Base-by-base conservation (phyloP, 768 basidiomycete species). In the Neoboletus subvelutipes region DNA sequence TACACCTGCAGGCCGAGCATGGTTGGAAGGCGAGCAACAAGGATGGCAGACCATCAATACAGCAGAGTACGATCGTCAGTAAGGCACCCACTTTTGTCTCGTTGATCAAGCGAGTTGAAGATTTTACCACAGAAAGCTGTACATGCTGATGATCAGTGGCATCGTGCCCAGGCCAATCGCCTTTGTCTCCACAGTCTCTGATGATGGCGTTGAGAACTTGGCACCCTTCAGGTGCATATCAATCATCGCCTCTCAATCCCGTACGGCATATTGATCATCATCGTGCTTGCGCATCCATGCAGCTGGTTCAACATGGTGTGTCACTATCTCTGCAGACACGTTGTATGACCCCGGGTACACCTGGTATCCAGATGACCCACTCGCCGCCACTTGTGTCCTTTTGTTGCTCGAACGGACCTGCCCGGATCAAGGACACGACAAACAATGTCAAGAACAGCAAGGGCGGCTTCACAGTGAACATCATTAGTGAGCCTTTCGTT, bases 401-500 rank as follows among this genome's bases (percentile, higher is more conserved):
- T 62, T 62, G 65, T 5, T 62, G 67, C 45, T 5, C 31, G 17
- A 61, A 59, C 20, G 59, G 58, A 8, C 62, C 64, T 26, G 59
- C 26, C 4, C 50, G 64, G n/a, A 20, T 67, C 43, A 75, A 76
- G 54, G 84, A 84, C 56, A 81, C 80, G 1, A 63, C 73, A 28
- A 60, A 62, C 28, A 84, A 83, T 59, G 79, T 83, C 61, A 72
- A 69, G 61, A 70, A 68, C 1, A 76, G 75, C 28, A 78, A 78
- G 45, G 67, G 77, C 28, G 69, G 77, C 31, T 86, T 84, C 66
- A 78, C 78, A 6, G 78, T 83, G 28, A 82, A 80, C 60, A 81
- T 83, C 64, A 84, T 86, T 64, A 82, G 80, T 40, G 83, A 83
- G 60, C 73, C 78, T 2, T 79, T 72, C 43, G 36, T 74, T 2